phyloP scores from a whole-genome alignment of 495 filamentous ascomycete genomes.

The Podospora pseudoanserina region DNA sequence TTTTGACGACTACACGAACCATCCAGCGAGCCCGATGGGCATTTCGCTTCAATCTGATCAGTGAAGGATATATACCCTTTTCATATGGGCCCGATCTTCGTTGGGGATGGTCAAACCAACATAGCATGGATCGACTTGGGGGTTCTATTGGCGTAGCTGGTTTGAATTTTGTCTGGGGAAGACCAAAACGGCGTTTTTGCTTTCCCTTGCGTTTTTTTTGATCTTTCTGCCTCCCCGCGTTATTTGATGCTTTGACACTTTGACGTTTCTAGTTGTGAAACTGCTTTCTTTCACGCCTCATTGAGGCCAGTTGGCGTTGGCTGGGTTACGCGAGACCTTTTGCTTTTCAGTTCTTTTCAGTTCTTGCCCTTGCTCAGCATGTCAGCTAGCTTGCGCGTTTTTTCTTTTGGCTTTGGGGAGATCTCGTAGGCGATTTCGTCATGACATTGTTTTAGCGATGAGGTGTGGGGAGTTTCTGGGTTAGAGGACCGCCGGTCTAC shows the following conservation, averaged over 20 bases:
- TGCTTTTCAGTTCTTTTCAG: neutral
- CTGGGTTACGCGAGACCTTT: neutral
- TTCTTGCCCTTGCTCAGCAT: neutral
- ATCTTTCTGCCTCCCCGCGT: neutral
- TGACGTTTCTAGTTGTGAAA: neutral
- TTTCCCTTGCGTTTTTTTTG: neutral
- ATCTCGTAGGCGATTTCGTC: neutral
- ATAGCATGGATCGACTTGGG: neutral
- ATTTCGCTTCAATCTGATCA: constrained; percentile 1
- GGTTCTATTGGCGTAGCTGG: neutral
- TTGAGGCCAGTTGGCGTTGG: neutral
- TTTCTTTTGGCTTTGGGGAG: neutral
- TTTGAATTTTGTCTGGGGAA: constrained; percentile 5
- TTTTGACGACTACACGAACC: neutral
- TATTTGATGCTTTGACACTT: neutral
- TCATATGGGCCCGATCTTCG: neutral
- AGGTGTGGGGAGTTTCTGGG: neutral
- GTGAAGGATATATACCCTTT: neutral
- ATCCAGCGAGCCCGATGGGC: neutral
- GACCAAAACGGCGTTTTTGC: constrained; percentile 8
- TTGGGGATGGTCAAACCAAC: neutral
- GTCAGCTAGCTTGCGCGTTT: neutral
- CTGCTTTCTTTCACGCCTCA: neutral
- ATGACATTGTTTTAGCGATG: neutral
- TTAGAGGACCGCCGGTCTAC: neutral